Evolutionary conservation across 768 basidiomycete species (phyloP).

Genomic region (Phlebiopsis gigantea): DNA sequence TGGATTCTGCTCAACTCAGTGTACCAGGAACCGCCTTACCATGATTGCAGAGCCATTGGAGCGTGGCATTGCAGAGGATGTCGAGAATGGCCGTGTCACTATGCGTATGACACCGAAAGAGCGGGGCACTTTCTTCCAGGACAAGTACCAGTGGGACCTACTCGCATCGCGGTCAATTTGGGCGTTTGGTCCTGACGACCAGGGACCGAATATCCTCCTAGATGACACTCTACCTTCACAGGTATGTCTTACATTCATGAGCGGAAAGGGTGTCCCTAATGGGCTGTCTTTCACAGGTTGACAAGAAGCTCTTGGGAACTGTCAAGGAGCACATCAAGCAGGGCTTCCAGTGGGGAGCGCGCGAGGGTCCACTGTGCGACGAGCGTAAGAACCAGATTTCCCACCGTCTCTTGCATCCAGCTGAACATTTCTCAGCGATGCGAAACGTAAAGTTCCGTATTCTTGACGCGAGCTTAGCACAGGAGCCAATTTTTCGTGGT

Average conservation of each 20-base stretch:
- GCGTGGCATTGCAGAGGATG: constrained; percentile 91
- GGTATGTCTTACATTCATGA: constrained; percentile 33
- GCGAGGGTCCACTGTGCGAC: constrained; percentile 96
- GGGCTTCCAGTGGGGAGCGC: constrained; percentile 98
- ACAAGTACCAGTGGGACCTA: constrained; percentile 97
- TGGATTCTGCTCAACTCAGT: not conserved
- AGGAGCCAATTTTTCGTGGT: constrained; percentile 96
- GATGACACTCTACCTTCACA: constrained; percentile 97
- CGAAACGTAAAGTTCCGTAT: constrained; percentile 98
- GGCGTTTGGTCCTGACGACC: constrained; percentile 98
- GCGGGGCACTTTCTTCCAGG: constrained; percentile 91
- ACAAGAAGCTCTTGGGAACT: constrained; percentile 85
- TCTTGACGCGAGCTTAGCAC: constrained; percentile 86
- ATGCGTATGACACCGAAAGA: constrained; percentile 97
- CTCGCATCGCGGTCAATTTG: constrained; percentile 97
- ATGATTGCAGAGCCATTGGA: constrained; percentile 99
- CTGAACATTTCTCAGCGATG: constrained; percentile 59
- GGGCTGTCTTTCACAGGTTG: constrained; percentile 61
- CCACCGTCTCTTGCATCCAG: constrained; percentile 5
- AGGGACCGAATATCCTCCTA: constrained; percentile 87
- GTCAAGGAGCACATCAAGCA: constrained; percentile 97
- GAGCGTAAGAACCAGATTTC: constrained; percentile 69
- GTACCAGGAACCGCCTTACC: constrained; percentile 95
- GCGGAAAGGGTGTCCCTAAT: not conserved
- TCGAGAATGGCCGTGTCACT: constrained; percentile 87